Percentiles rank a stretch among this genome's conserved stretches.
Conservation (phyloP, 2,329 filamentous ascomycete genomes). For the Diaporthe caulivora region DNA sequence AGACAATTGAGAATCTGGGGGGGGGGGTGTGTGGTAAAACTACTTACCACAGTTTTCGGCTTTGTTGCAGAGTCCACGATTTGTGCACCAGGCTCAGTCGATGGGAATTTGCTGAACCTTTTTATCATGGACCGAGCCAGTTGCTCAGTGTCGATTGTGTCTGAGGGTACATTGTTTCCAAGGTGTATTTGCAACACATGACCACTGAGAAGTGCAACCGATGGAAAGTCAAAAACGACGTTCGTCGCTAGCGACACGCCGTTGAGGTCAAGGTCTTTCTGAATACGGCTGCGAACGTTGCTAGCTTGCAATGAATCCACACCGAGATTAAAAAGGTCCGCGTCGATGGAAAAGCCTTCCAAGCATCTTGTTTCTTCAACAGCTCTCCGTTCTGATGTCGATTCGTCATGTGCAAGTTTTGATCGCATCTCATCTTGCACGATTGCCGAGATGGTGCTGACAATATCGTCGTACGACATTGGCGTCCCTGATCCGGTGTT, state of each 20-base stretch:
- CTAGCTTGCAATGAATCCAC: constrained; percentile 26
- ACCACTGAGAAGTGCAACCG: not conserved
- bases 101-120: constrained; percentile 11
- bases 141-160: not conserved
- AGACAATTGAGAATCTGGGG: not conserved
- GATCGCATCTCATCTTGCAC: constrained; percentile 4
- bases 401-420: not conserved
- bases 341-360: not conserved
- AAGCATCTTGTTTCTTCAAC: not conserved
- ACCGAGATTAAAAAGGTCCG: constrained; percentile 21
- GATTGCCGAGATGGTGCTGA: not conserved
- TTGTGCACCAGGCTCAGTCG: not conserved
- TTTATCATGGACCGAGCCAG: constrained; percentile 12
- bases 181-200: constrained; percentile 18
- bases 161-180: not conserved
- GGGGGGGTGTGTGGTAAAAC: not conserved
- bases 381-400: not conserved
- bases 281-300: constrained; percentile 22
- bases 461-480: not conserved
- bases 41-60: constrained; percentile 9
- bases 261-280: constrained; percentile 9
- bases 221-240: constrained; percentile 28
- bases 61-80: not conserved
- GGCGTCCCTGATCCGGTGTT: too few species aligned
- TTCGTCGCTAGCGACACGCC: constrained; percentile 8